Evolutionary conservation across 2,329 filamentous ascomycete species (phyloP), one percentile per base, ranked within the genome.

Genomic region (Colletotrichum destructivum): DNA sequence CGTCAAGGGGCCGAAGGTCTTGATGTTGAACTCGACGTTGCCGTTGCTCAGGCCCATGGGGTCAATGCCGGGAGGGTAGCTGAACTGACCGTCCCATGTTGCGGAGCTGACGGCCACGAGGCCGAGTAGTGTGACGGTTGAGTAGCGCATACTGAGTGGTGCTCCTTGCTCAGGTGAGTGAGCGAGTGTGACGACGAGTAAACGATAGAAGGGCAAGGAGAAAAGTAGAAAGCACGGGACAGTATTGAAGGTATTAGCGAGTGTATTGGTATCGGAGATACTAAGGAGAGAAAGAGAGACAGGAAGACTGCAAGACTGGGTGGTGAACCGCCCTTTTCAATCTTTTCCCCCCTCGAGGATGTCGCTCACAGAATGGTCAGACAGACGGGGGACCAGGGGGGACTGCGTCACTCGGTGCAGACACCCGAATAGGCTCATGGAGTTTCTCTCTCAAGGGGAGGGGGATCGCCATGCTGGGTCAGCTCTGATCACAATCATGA

Each of bases 251-350:
- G 47, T 73, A 73, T 59, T 71, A 76, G 73, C 71, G 75, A 76
- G 63, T 62, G 74, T 71, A 66, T 64, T 57, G 74, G 74, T 76
- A 76, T 75, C 74, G 73, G 66, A 76, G 75, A 76, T 72, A 76
- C 74, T 75, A 63, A 63, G 61, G 67, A 73, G 56, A 57, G 64
- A 16, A 65, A 65, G 49, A 67, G 38, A 44, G 13, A 16, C 46
- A 49, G 21, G 46, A 13, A n/a, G 18, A 15, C 13, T 13, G 54
- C 42, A 49, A 26, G 31, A n/a, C 38, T 16, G 59, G 68, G 55
- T 40, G 59, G 63, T 26, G 44, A 61, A 21, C 35, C 35, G 21
- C 55, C 74, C 66, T 74, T 74, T 74, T 75, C 31, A 70, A 61
- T 51, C 44, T 35, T 69, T 74, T 55, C 40, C 51, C 18, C 51